Percentiles rank a stretch among this genome's conserved stretches.
Conservation (phyloP, 768 basidiomycete species). For the Suillus luteus region DNA sequence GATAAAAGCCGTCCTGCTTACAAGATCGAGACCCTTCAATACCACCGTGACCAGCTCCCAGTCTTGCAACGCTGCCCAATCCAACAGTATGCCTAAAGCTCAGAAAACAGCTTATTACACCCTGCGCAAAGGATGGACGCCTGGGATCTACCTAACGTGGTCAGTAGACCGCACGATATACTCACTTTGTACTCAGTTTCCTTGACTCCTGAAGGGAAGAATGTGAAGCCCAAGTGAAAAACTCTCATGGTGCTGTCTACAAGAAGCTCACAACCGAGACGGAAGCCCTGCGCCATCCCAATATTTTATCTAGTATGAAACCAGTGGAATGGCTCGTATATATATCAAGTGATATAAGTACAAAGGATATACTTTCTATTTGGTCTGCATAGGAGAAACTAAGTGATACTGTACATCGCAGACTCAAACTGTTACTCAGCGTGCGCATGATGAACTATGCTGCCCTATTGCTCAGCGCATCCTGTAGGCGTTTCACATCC, state of each 20-base stretch:
- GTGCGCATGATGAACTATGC: background rate
- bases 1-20: background rate
- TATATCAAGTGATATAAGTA: background rate
- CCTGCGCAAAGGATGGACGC: conserved; percentile 60
- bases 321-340: no score
- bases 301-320: background rate
- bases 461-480: background rate
- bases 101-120: conserved; percentile 66
- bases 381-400: background rate
- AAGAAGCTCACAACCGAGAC: conserved; percentile 63
- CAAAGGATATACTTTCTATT: background rate
- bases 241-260: conserved; percentile 59
- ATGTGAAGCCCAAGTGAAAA: conserved; percentile 66
- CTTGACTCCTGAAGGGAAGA: conserved; percentile 62
- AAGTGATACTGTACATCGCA: background rate
- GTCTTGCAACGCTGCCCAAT: background rate
- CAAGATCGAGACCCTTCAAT: conserved; percentile 2
- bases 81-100: conserved; percentile 36
- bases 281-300: conserved; percentile 47
- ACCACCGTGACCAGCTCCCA: background rate
- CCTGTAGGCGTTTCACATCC: background rate
- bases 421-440: background rate
- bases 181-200: background rate
- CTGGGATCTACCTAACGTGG: conserved; percentile 78
- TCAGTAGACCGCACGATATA: conserved; percentile 32